Conservation (phyloP, 2,329 filamentous ascomycete genomes). For the Colletotrichum sp. region DNA sequence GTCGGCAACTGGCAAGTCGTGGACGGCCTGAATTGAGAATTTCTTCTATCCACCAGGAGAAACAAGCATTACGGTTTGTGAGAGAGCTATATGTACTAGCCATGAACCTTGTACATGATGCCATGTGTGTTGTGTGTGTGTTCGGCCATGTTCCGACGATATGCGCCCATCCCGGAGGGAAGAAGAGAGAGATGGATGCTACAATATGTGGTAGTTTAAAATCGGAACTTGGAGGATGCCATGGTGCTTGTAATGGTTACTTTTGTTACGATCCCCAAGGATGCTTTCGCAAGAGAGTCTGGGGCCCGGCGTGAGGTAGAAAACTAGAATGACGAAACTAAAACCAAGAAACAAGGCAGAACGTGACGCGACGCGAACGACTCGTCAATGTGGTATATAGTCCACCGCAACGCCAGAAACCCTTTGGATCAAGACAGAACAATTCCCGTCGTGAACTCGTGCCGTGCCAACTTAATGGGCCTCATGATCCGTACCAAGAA, state of each 20-base stretch:
- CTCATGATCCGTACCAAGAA: background rate
- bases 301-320: background rate
- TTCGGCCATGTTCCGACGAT: background rate
- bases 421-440: constrained; percentile 5
- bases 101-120: background rate
- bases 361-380: constrained; percentile 14
- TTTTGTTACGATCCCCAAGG: background rate
- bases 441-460: constrained; percentile 6
- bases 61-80: background rate
- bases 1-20: constrained; percentile 47
- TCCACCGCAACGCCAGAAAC: constrained; percentile 20
- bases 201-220: background rate
- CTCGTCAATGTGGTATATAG: constrained; percentile 21
- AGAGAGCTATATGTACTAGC: background rate
- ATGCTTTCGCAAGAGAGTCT: background rate
- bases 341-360: background rate
- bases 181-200: background rate
- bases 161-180: background rate
- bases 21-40: background rate
- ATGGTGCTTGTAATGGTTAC: background rate
- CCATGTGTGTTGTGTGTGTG: background rate
- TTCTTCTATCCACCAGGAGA: background rate
- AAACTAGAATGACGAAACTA: background rate
- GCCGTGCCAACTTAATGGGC: background rate
- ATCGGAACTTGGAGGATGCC: background rate